These are phyloP conservation scores for Nothophaeocryptopus gaeumannii DNA, from an alignment of 2,329 filamentous ascomycete species.

Conservation along the genomic window DNA sequence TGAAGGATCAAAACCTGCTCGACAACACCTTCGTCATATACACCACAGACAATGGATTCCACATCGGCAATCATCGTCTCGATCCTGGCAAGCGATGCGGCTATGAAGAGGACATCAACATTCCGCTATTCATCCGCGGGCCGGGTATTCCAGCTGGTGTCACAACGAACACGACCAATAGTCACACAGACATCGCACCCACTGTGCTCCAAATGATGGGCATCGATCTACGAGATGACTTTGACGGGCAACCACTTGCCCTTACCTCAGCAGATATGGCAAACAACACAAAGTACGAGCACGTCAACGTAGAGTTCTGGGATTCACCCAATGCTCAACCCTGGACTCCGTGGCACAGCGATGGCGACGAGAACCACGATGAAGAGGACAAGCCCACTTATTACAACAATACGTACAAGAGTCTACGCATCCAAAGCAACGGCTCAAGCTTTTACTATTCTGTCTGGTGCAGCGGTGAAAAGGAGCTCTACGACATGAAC, in stretches of 20 bases:
- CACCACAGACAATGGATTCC: slow-evolving; percentile 60
- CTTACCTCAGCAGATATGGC: slow-evolving; percentile 31
- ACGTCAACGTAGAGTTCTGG: slow-evolving; percentile 43
- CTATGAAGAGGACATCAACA: slow-evolving; percentile 59
- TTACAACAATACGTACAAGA: slow-evolving; percentile 61
- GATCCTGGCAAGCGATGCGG: slow-evolving; percentile 58
- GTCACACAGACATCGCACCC: slow-evolving; percentile 63
- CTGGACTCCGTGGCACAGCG: neutral
- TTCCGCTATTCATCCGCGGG: slow-evolving; percentile 59
- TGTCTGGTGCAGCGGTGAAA: slow-evolving; percentile 64
- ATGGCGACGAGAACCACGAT: neutral
- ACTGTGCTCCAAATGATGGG: slow-evolving; percentile 51
- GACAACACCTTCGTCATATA: slow-evolving; percentile 59
- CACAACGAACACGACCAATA: slow-evolving; percentile 50
- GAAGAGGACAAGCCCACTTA: slow-evolving; percentile 2
- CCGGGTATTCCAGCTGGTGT: slow-evolving; percentile 51
- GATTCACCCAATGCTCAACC: slow-evolving; percentile 2
- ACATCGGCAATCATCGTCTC: slow-evolving; percentile 59
- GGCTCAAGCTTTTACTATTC: slow-evolving; percentile 61
- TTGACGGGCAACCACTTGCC: slow-evolving; percentile 57
- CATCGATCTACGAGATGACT: slow-evolving; percentile 46
- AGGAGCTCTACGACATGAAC: slow-evolving; percentile 61
- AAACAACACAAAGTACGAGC: slow-evolving; percentile 42
- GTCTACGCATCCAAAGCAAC: slow-evolving; percentile 52
- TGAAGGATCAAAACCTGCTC: slow-evolving; percentile 41